Conservation (phyloP, 208 protist species). For the Wallacemonas sp. region DNA sequence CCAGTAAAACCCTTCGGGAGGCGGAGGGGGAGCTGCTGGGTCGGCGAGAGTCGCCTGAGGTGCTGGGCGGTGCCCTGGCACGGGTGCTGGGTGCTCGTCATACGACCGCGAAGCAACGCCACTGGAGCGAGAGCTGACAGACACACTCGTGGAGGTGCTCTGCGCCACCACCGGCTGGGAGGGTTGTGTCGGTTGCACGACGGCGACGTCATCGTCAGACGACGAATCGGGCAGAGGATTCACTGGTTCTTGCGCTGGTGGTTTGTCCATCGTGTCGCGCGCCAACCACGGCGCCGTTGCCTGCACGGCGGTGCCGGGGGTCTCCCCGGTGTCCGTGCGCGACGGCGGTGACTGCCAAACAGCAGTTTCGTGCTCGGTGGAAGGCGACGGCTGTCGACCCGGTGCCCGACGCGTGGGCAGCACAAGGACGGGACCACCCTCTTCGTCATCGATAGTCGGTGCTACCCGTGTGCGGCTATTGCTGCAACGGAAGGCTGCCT, state of each 20-base stretch:
- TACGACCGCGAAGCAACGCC: not conserved
- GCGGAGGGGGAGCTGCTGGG: not conserved
- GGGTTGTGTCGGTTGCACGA: too few species aligned
- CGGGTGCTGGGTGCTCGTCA: too few species aligned
- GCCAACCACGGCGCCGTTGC: conserved; percentile 3
- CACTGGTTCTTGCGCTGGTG: not conserved
- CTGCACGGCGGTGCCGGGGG: too few species aligned
- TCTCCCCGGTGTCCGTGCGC: too few species aligned
- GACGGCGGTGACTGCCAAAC: too few species aligned
- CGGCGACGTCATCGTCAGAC: too few species aligned
- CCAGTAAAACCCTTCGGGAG: not conserved
- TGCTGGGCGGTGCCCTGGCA: too few species aligned
- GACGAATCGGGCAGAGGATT: too few species aligned
- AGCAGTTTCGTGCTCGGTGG: too few species aligned
- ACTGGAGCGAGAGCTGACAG: conserved; percentile 7
- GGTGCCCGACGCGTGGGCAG: not conserved
- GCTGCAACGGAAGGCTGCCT: too few species aligned
- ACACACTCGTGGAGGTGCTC: not conserved
- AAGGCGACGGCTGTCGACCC: too few species aligned
- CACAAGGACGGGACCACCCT: not conserved
- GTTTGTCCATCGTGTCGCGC: not conserved
- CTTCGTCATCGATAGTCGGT: not conserved
- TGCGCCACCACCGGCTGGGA: not conserved
- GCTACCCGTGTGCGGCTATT: too few species aligned
- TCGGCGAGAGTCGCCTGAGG: not conserved